Evolutionary conservation across 805 yeast genomes (phyloP).

Genomic region (Wickerhamiella australiensis): DNA sequence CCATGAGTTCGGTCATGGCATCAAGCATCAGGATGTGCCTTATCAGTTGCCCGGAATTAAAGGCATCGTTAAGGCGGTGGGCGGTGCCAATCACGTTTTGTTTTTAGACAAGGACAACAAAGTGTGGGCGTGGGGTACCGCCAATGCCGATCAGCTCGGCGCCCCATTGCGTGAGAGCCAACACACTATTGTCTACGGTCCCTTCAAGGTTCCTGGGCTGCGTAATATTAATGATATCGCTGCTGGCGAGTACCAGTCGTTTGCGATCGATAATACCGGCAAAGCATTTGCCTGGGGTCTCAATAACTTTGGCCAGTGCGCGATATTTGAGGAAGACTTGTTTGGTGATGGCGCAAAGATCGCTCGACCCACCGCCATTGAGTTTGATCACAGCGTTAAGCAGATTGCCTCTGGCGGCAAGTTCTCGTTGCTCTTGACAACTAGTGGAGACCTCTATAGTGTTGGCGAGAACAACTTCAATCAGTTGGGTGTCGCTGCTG

Average conservation of each 20-base stretch:
- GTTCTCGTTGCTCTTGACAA: conserved; percentile 67
- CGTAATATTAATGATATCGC: conserved; percentile 69
- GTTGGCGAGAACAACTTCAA: conserved; percentile 93
- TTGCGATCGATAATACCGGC: conserved; percentile 69
- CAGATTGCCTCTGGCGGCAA: conserved; percentile 88
- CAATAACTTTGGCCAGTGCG: conserved; percentile 96
- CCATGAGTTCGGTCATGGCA: conserved; percentile 63
- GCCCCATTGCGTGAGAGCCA: conserved; percentile 42
- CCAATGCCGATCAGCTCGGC: conserved; percentile 87
- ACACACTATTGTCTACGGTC: conserved; percentile 37
- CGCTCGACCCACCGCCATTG: conserved; percentile 60
- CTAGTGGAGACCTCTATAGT: conserved; percentile 59
- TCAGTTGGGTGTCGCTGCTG: conserved; percentile 70
- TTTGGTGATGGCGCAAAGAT: conserved; percentile 52
- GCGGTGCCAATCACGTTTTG: conserved; percentile 86
- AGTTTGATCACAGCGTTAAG: conserved; percentile 38
- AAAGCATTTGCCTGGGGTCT: conserved; percentile 85
- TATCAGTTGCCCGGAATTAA: conserved; percentile 46
- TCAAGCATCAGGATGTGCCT: conserved; percentile 56
- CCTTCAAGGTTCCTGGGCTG: conserved; percentile 71
- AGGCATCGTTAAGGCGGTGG: conserved; percentile 69
- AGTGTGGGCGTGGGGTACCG: conserved; percentile 96
- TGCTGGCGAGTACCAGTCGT: conserved; percentile 91
- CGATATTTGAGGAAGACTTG: conserved; percentile 44
- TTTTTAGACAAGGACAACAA: conserved; percentile 75